Conservation (phyloP, 2,329 filamentous ascomycete genomes). For the Microsporum ferrugineum region DNA sequence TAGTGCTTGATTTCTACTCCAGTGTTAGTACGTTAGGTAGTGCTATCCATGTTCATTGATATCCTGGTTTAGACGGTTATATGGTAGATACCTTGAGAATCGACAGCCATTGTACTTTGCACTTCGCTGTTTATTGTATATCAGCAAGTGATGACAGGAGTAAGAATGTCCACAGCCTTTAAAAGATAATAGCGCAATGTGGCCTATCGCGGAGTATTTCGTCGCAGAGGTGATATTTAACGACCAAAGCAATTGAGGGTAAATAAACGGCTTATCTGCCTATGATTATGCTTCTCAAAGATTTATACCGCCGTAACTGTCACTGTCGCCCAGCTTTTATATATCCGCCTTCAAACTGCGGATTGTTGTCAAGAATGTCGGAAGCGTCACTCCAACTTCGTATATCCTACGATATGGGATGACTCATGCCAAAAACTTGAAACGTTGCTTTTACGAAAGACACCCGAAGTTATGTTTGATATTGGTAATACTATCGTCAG, state of each 20-base stretch:
- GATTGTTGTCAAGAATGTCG: background rate
- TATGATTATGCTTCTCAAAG: background rate
- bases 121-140: background rate
- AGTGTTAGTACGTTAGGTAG: background rate
- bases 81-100: background rate
- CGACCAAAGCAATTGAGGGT: background rate
- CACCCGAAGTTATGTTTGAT: background rate
- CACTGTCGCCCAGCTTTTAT: background rate
- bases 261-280: background rate
- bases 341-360: background rate
- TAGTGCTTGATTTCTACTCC: slow-evolving; percentile 8
- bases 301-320: background rate
- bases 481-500: background rate
- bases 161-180: background rate
- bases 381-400: background rate
- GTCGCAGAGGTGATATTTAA: no score
- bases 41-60: background rate
- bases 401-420: background rate
- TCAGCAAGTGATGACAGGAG: background rate
- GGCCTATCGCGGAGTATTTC: no score
- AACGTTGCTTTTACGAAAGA: background rate
- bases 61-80: background rate
- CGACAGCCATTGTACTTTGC: background rate
- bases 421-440: background rate
- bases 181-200: no score